Percentiles rank a stretch among this genome's conserved stretches.
These are phyloP conservation scores for Hondaea fermentalgiana DNA, from an alignment of 108 stramenopile genomes.

Conservation along the genomic window DNA sequence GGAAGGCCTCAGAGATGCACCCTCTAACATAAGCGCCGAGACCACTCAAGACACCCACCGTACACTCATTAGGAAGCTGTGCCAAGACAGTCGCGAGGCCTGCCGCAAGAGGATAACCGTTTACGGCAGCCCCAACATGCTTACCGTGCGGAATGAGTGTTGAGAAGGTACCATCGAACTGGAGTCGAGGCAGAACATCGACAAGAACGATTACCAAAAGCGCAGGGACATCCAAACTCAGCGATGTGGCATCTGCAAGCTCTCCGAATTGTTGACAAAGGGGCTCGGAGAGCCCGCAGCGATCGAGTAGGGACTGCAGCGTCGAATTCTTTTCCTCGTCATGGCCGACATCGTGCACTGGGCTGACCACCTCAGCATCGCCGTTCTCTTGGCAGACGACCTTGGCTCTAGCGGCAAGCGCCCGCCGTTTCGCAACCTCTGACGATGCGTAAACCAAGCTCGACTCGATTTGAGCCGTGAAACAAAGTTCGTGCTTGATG, in stretches of 20 bases:
- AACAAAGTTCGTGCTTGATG: slow-evolving; percentile 42
- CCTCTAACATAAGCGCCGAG: too few relatives aligned
- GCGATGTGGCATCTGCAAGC: too few relatives aligned
- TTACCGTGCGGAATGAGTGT: slow-evolving; percentile 36
- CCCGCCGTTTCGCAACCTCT: slow-evolving; percentile 19
- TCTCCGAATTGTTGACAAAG: not conserved
- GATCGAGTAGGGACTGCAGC: slow-evolving; percentile 29
- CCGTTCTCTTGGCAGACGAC: not conserved
- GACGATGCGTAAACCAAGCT: slow-evolving; percentile 32
- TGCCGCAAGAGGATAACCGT: slow-evolving; percentile 51
- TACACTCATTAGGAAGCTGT: slow-evolving; percentile 54
- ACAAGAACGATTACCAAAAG: slow-evolving; percentile 43
- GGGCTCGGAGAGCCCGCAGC: slow-evolving; percentile 49
- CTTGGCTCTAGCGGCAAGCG: not conserved
- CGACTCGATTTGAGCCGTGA: slow-evolving; percentile 43
- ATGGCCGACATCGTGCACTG: not conserved
- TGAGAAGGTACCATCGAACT: slow-evolving; percentile 39
- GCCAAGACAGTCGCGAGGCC: slow-evolving; percentile 46
- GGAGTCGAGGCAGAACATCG: slow-evolving; percentile 35
- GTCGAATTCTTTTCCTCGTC: not conserved
- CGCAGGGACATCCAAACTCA: slow-evolving; percentile 26
- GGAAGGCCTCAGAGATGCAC: too few relatives aligned
- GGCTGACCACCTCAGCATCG: not conserved
- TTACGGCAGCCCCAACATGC: slow-evolving; percentile 30
- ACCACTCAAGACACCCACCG: slow-evolving; percentile 27